A percentile compares a stretch with the other conserved stretches of the same genome.
phyloP scores from a whole-genome alignment of 352 stramenopile genomes.

The Blastocystis sp. region DNA sequence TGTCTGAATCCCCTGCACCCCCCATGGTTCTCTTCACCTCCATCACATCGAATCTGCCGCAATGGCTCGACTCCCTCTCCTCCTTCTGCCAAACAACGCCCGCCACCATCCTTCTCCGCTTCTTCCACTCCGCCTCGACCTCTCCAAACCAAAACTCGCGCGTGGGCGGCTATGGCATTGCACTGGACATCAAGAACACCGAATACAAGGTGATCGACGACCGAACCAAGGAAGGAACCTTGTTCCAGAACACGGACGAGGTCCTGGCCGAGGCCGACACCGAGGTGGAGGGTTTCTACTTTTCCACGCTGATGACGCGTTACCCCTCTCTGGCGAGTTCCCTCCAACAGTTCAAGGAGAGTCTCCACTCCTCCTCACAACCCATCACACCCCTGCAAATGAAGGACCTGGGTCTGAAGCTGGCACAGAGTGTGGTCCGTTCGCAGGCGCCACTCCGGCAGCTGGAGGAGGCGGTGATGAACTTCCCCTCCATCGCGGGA shows the following conservation, averaged over 20 bases:
- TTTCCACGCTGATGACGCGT: conserved; percentile 70
- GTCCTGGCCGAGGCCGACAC: background rate
- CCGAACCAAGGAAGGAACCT: conserved; percentile 68
- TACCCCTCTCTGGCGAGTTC: conserved; percentile 71
- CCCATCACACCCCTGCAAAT: conserved; percentile 76
- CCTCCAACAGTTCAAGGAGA: conserved; percentile 60
- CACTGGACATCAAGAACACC: conserved; percentile 92
- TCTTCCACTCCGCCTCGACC: conserved; percentile 23
- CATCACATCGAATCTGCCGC: background rate
- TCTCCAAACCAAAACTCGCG: conserved; percentile 72
- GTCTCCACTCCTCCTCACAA: conserved; percentile 72
- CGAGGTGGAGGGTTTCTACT: conserved; percentile 71
- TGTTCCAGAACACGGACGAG: conserved; percentile 64
- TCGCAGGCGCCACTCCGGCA: conserved; percentile 78
- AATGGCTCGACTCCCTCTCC: conserved; percentile 3
- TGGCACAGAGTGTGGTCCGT: conserved; percentile 77
- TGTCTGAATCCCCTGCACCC: background rate
- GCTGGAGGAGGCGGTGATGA: conserved; percentile 80
- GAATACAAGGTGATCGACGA: conserved; percentile 92
- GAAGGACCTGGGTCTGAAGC: conserved; percentile 82
- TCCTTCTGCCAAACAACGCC: background rate
- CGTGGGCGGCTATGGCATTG: conserved; percentile 85
- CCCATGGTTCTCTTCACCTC: conserved; percentile 23
- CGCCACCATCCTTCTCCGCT: background rate
- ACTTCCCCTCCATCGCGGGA: conserved; percentile 79